phyloP scores from a whole-genome alignment of 202 grass and related monocot species.

The Saccharum hybrid region DNA sequence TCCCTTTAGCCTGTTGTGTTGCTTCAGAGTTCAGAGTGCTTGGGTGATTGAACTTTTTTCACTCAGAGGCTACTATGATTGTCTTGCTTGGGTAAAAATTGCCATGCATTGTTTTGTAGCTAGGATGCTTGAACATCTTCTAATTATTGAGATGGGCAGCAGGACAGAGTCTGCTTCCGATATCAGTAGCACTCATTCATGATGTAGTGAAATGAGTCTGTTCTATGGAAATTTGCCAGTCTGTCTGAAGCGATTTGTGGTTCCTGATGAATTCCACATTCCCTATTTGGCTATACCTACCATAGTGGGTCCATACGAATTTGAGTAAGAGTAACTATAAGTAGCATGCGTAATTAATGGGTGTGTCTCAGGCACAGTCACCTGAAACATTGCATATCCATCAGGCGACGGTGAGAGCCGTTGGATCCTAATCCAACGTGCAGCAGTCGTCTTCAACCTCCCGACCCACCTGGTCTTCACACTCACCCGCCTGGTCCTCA shows the following conservation, averaged over 20 bases:
- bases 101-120: neutral
- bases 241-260: neutral
- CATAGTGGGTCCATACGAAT: neutral
- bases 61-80: neutral
- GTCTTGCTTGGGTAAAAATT: neutral
- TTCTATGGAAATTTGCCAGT: neutral
- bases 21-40: neutral
- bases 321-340: slow-evolving; percentile 11
- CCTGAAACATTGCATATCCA: too few relatives aligned
- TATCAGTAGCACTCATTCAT: neutral
- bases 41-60: neutral
- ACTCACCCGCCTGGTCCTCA: too few relatives aligned
- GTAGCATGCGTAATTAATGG: neutral
- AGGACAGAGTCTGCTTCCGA: neutral
- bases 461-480: too few relatives aligned
- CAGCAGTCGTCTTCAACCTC: too few relatives aligned
- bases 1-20: slow-evolving; percentile 9
- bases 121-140: neutral
- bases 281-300: neutral
- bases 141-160: neutral
- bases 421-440: too few relatives aligned
- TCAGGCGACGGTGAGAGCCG: too few relatives aligned
- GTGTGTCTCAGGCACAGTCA: too few relatives aligned
- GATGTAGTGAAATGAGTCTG: neutral
- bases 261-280: neutral